Evolutionary conservation across 1,284 basidiomycete genomes (phyloP).

Genomic region (Tylopilus microsporus): DNA sequence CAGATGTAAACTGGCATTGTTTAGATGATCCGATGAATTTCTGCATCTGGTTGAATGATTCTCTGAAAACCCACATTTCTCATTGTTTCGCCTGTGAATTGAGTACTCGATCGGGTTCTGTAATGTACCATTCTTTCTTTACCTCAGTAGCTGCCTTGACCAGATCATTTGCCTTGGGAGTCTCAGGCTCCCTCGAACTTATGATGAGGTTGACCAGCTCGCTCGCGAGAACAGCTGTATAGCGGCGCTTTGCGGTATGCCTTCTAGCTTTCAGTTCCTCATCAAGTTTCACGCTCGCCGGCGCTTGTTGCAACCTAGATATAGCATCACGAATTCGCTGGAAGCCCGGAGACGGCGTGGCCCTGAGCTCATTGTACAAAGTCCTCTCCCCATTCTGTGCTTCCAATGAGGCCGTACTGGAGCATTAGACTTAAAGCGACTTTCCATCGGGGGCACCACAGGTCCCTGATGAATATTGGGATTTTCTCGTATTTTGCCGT

Average conservation of each 20-base stretch:
- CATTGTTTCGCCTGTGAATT: too few species aligned
- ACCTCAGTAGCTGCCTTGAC: constrained; percentile 62
- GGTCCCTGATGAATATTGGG: too few species aligned
- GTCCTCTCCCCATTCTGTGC: constrained; percentile 88
- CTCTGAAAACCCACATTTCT: too few species aligned
- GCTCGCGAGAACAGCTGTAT: too few species aligned
- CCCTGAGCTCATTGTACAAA: constrained; percentile 76
- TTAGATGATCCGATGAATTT: too few species aligned
- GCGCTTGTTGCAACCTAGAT: constrained; percentile 33
- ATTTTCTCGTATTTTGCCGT: too few species aligned
- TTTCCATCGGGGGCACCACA: neutral
- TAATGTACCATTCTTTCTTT: constrained; percentile 65
- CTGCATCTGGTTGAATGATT: too few species aligned
- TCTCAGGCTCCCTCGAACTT: too few species aligned
- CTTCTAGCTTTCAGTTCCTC: constrained; percentile 40
- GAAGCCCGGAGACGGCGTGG: constrained; percentile 75
- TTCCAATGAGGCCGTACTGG: constrained; percentile 79
- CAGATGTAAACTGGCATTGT: too few species aligned
- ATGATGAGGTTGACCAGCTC: too few species aligned
- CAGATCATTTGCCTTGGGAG: constrained; percentile 35
- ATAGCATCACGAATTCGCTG: constrained; percentile 32
- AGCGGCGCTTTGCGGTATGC: constrained; percentile 27
- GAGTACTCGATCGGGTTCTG: too few species aligned
- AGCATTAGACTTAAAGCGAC: neutral
- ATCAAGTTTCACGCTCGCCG: constrained; percentile 33